Evolutionary conservation across 2,329 filamentous ascomycete genomes (phyloP).

Genomic region (Fusarium nurragi): DNA sequence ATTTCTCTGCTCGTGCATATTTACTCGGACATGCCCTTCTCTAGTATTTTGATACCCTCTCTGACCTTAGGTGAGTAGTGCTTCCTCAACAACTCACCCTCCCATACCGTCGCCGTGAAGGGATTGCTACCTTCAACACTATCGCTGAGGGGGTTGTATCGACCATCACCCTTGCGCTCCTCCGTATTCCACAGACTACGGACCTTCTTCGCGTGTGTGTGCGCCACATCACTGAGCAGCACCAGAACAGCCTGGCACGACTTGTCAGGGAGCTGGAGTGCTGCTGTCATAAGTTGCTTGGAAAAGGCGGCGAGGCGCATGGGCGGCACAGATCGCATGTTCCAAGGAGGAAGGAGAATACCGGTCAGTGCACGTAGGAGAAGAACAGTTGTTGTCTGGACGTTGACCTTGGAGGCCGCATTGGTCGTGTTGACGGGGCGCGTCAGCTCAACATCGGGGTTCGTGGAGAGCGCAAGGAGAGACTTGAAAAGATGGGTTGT

Average conservation of each 20-base stretch:
- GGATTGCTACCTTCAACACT: slow-evolving; percentile 89
- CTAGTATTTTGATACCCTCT: slow-evolving; percentile 75
- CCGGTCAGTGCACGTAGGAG: slow-evolving; percentile 87
- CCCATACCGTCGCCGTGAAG: slow-evolving; percentile 91
- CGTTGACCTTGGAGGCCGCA: slow-evolving; percentile 77
- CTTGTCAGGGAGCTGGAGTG: slow-evolving; percentile 91
- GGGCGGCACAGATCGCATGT: slow-evolving; percentile 79
- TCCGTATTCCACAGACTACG: slow-evolving; percentile 93
- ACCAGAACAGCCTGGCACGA: slow-evolving; percentile 82
- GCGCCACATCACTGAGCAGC: slow-evolving; percentile 79
- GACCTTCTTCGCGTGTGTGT: slow-evolving; percentile 84
- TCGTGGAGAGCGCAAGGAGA: slow-evolving; percentile 79
- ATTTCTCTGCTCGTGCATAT: not conserved
- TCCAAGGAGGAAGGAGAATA: slow-evolving; percentile 78
- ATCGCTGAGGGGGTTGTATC: slow-evolving; percentile 76
- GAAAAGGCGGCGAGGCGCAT: slow-evolving; percentile 89
- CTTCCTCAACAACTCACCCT: slow-evolving; percentile 83
- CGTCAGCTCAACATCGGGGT: slow-evolving; percentile 87
- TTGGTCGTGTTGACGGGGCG: slow-evolving; percentile 53
- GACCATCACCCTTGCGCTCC: slow-evolving; percentile 89
- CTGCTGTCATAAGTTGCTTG: slow-evolving; percentile 85
- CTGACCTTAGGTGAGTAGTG: slow-evolving; percentile 90
- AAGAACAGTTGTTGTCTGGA: slow-evolving; percentile 93
- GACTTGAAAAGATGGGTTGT: slow-evolving; percentile 92
- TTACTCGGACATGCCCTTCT: slow-evolving; percentile 67